Conservation (phyloP, 2,329 filamentous ascomycete genomes). For the Mycogone perniciosa region DNA sequence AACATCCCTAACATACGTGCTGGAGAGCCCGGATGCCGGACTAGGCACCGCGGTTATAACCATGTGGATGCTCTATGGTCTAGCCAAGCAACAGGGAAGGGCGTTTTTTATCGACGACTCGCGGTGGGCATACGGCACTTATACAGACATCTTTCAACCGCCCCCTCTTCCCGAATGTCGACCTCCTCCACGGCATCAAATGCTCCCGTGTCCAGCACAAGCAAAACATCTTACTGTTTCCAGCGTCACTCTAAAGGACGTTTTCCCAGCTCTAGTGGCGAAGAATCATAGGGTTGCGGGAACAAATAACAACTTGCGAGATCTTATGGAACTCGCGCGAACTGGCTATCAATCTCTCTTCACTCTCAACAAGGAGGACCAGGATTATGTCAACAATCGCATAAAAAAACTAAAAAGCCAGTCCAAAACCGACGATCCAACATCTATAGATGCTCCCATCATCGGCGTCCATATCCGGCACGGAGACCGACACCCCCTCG, state of each 20-base stretch:
- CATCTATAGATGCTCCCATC: conserved; percentile 31
- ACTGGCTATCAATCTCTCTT: conserved; percentile 69
- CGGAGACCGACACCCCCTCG: conserved; percentile 70
- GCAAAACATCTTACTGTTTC: conserved; percentile 72
- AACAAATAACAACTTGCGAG: conserved; percentile 29
- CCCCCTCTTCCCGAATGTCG: conserved; percentile 61
- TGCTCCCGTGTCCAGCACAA: conserved; percentile 71
- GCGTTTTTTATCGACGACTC: conserved; percentile 82
- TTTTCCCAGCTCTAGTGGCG: conserved; percentile 52
- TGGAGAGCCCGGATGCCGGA: conserved; percentile 68
- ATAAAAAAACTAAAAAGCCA: conserved; percentile 48
- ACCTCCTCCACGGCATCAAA: conserved; percentile 66
- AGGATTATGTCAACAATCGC: conserved; percentile 55
- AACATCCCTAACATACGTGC: conserved; percentile 67
- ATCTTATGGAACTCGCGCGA: conserved; percentile 62
- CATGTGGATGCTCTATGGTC: conserved; percentile 76
- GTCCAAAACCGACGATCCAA: conserved; percentile 35
- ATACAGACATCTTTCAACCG: conserved; percentile 62
- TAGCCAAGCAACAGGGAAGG: conserved; percentile 66
- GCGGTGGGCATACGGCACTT: conserved; percentile 75
- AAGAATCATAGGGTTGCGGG: conserved; percentile 24
- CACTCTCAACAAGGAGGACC: conserved; percentile 58
- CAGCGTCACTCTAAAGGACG: conserved; percentile 56
- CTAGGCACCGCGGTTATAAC: conserved; percentile 71
- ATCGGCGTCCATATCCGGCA: conserved; percentile 75